Percentiles rank a stretch among this genome's conserved stretches.
Evolutionary conservation across 768 basidiomycete genomes (phyloP).

Genomic region (Trametes punicea): DNA sequence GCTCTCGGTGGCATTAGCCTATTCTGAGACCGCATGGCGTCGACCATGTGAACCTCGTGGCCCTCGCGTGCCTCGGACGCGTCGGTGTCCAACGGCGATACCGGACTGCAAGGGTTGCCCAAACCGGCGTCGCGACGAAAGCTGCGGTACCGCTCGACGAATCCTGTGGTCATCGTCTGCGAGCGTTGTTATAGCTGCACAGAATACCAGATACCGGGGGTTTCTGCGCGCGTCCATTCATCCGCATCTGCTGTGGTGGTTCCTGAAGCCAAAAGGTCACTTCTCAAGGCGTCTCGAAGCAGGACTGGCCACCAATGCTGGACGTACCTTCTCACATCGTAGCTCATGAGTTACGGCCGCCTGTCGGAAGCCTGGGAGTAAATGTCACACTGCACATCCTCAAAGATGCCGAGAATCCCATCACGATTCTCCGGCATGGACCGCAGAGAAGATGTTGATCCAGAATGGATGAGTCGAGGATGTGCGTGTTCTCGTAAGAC

Average conservation of each 20-base stretch:
- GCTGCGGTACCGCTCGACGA: not conserved
- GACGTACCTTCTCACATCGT: conserved; percentile 11
- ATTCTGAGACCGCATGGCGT: conserved; percentile 5
- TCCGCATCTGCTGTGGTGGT: not conserved
- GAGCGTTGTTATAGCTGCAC: not conserved
- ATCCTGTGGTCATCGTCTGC: not conserved
- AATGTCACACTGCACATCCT: not conserved
- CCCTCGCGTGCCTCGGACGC: conserved; percentile 17
- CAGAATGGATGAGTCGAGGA: not conserved
- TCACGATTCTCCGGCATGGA: conserved; percentile 3
- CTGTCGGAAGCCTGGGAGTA: conserved; percentile 8
- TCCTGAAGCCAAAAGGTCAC: not conserved
- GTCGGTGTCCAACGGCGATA: conserved; percentile 14
- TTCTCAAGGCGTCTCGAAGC: conserved; percentile 10
- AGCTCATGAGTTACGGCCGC: conserved; percentile 9
- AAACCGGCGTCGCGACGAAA: not conserved
- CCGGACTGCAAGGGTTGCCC: conserved; percentile 2
- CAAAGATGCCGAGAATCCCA: conserved; percentile 13
- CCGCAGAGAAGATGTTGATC: conserved; percentile 1
- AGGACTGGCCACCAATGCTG: not conserved
- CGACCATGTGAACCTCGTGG: conserved; percentile 19
- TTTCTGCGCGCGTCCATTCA: too few species aligned
- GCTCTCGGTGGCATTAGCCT: conserved; percentile 12
- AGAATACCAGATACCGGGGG: too few species aligned
- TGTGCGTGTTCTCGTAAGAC: not conserved